These are phyloP conservation scores for Trametes cubensis DNA, from an alignment of 768 basidiomycete genomes.

Conservation along the genomic window DNA sequence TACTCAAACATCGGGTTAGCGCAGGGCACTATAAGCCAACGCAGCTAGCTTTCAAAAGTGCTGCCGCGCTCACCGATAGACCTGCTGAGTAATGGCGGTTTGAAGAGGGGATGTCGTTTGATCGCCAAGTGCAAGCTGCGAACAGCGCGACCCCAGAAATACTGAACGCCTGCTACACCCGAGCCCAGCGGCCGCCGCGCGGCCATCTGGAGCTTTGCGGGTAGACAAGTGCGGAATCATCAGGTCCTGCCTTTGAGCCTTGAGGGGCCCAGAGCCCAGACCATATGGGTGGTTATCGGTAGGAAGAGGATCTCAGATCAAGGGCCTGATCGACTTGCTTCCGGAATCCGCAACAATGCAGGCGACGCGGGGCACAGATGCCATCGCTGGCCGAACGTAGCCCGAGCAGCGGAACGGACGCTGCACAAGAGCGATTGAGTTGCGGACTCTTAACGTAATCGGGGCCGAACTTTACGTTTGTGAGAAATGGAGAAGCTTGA, in stretches of 20 bases:
- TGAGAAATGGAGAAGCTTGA: not conserved
- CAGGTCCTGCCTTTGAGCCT: not conserved
- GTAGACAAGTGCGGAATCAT: not conserved
- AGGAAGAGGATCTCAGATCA: slow-evolving; percentile 12
- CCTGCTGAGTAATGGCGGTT: too few relatives aligned
- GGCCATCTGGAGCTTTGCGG: slow-evolving; percentile 1
- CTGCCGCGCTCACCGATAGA: too few relatives aligned
- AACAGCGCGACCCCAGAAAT: not conserved
- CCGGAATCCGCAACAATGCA: slow-evolving; percentile 5
- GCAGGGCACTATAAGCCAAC: too few relatives aligned
- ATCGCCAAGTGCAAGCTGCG: not conserved
- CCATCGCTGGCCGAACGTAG: slow-evolving; percentile 6
- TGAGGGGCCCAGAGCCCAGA: slow-evolving; percentile 6
- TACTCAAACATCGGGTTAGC: too few relatives aligned
- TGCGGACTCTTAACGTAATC: slow-evolving; percentile 3
- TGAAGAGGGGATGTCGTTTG: too few relatives aligned
- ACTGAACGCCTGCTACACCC: not conserved
- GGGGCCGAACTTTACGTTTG: not conserved
- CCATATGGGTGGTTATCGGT: slow-evolving; percentile 8
- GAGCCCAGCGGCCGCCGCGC: slow-evolving; percentile 4
- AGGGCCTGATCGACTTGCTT: slow-evolving; percentile 15
- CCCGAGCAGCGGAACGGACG: not conserved
- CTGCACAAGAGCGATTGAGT: slow-evolving; percentile 9
- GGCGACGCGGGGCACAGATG: slow-evolving; percentile 3
- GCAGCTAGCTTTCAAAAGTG: too few relatives aligned